Base-by-base conservation (phyloP, 2,329 filamentous ascomycete genomes). In the Pestalotiopsis sp. region DNA sequence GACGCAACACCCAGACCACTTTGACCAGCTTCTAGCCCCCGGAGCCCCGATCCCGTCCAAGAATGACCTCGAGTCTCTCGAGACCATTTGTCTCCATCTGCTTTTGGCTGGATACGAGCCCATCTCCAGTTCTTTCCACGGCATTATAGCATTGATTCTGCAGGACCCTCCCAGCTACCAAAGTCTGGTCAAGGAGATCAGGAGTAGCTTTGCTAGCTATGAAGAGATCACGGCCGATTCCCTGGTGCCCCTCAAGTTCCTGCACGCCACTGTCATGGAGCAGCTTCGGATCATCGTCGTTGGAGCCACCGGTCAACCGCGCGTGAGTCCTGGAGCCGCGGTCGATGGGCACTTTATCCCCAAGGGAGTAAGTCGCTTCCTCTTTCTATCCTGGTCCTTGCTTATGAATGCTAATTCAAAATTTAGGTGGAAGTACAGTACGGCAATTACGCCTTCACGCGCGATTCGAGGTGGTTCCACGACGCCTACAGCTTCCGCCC, bases 271-370 rank as follows among this genome's bases (percentile, higher is more conserved):
- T 22, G 26, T 74, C 11, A 70, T 67, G 20, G 72, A 75, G 63
- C 39, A 64, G n/a, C 59, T 75, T 30, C 71, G 73, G 14, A 44
- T 73, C n/a, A 65, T 58, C 7, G 67, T 68, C 11, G 66, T 65
- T 4, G 66, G 64, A 4, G 64, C 59, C 30, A 69, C 67, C 22
- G 73, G 74, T 1, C 56, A 71, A 35, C 70, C 74, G 1, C 71
- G 72, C 1, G 39, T 71, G 7, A 73, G 73, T 39, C 75, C 75
- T 3, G 74, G 74, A n/a, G 69, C 73, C 14, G 64, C 56, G n/a
- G 71, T 74, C 2, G 73, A 75, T 44, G 73, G 72, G 7, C 55
- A 71, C 44, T 75, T 71, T 55, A 70, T 75, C 10, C 9, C 56
- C 22, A 70, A 70, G 44, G 71, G 71, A 13, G 70, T 72, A 66